Conservation (phyloP, 1,139 yeast species). For the Nadsonia commutata region DNA sequence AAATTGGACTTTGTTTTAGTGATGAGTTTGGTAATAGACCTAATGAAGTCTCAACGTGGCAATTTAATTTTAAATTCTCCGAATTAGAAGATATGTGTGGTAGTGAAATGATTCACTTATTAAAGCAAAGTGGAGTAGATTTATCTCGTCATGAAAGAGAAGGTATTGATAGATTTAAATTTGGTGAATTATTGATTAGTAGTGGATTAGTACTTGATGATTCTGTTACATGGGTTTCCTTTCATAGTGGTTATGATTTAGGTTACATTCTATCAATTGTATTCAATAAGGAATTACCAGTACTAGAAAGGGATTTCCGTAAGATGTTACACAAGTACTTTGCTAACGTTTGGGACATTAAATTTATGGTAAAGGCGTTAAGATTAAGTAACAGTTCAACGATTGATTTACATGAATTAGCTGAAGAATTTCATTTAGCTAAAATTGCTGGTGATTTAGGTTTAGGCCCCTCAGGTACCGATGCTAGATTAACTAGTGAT, state of each 20-base stretch:
- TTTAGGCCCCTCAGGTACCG: slow-evolving; percentile 28
- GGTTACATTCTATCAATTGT: slow-evolving; percentile 76
- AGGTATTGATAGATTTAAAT: slow-evolving; percentile 69
- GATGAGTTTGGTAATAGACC: slow-evolving; percentile 68
- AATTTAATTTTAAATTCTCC: slow-evolving; percentile 81
- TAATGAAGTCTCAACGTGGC: slow-evolving; percentile 60
- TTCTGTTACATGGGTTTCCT: slow-evolving; percentile 75
- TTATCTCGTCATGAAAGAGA: slow-evolving; percentile 58
- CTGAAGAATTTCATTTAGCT: slow-evolving; percentile 32
- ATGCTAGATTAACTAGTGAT: slow-evolving; percentile 34
- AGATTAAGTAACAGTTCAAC: slow-evolving; percentile 23
- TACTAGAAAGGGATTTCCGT: slow-evolving; percentile 64
- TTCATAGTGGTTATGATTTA: slow-evolving; percentile 82
- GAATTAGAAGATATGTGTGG: slow-evolving; percentile 60
- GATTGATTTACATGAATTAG: slow-evolving; percentile 26
- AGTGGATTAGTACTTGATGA: slow-evolving; percentile 72
- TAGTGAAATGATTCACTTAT: slow-evolving; percentile 57
- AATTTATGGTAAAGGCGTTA: slow-evolving; percentile 47
- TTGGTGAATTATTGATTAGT: slow-evolving; percentile 74
- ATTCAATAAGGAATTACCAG: slow-evolving; percentile 65
- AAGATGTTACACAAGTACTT: slow-evolving; percentile 59
- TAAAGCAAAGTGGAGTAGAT: slow-evolving; percentile 74
- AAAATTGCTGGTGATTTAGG: slow-evolving; percentile 11
- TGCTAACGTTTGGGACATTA: slow-evolving; percentile 76
- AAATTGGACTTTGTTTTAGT: slow-evolving; percentile 72